These are phyloP conservation scores for Prorocentrum cordatum DNA, from an alignment of 169 alveolate genomes.

Conservation along the genomic window DNA sequence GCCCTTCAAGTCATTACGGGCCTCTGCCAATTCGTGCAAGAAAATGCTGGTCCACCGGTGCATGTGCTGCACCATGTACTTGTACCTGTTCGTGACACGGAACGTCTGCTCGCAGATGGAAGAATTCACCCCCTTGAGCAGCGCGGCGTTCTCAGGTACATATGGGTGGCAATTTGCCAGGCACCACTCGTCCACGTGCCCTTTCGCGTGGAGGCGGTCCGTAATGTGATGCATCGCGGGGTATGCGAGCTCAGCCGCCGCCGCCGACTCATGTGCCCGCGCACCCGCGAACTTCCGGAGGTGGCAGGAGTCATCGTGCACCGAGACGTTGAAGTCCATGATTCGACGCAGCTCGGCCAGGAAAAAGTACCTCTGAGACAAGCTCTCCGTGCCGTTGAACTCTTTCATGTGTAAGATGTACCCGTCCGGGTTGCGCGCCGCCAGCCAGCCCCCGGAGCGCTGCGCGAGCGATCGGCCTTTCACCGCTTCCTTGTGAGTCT, in stretches of 20 bases:
- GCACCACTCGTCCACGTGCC: background rate
- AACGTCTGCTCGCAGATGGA: background rate
- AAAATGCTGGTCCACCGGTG: background rate
- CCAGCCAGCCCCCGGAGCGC: constrained; percentile 39
- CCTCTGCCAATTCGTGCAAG: too few species aligned
- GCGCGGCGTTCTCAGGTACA: background rate
- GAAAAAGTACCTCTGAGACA: background rate
- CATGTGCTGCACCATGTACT: background rate
- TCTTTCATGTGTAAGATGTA: background rate
- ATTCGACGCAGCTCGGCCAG: background rate
- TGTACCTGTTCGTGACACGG: background rate
- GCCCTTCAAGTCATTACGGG: too few species aligned
- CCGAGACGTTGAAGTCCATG: background rate
- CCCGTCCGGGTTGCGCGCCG: background rate
- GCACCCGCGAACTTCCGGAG: background rate
- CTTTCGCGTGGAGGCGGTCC: background rate
- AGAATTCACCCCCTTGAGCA: background rate
- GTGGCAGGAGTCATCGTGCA: constrained; percentile 18
- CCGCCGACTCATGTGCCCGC: background rate
- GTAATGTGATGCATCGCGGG: background rate
- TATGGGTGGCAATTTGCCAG: background rate
- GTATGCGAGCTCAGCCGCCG: background rate
- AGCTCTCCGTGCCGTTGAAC: background rate
- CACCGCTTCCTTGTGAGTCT: too few species aligned
- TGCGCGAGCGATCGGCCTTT: too few species aligned